Evolutionary conservation across 169 alveolate genomes (phyloP).

Genomic region (Plasmodium blacklocki): DNA sequence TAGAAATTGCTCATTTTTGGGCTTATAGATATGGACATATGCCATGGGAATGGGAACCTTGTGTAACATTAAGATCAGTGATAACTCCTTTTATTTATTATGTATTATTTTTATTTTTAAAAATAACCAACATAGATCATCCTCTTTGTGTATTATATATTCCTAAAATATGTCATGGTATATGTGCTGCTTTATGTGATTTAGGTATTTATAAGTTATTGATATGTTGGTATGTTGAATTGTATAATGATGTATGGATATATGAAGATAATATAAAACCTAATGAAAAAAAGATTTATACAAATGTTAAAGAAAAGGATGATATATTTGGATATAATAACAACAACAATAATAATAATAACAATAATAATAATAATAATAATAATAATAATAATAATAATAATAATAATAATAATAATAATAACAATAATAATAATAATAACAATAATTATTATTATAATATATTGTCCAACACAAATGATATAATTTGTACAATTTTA

Average conservation of each 20-base stretch:
- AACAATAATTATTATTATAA: no score
- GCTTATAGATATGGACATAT: conserved; percentile 84
- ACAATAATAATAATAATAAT: no score
- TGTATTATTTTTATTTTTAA: conserved; percentile 74
- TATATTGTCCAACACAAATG: neutral
- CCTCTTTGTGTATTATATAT: conserved; percentile 58
- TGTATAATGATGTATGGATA: neutral
- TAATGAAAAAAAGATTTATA: no score
- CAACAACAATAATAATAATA: no score
- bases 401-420: no score
- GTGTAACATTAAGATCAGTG: conserved; percentile 80
- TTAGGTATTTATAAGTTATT: conserved; percentile 72
- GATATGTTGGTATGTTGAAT: conserved; percentile 38
- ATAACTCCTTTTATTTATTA: conserved; percentile 83
- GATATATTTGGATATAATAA: neutral
- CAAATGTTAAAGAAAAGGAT: neutral
- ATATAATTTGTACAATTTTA: conserved; percentile 22
- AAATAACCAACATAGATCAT: conserved; percentile 45
- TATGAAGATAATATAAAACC: no score
- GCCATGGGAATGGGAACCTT: conserved; percentile 90
- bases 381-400: no score
- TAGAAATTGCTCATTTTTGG: conserved; percentile 84
- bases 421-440: no score
- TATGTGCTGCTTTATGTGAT: conserved; percentile 82
- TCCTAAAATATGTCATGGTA: conserved; percentile 81